These are phyloP conservation scores for Penicillium longicatenatum DNA, from an alignment of 495 filamentous ascomycete genomes.

Conservation along the genomic window DNA sequence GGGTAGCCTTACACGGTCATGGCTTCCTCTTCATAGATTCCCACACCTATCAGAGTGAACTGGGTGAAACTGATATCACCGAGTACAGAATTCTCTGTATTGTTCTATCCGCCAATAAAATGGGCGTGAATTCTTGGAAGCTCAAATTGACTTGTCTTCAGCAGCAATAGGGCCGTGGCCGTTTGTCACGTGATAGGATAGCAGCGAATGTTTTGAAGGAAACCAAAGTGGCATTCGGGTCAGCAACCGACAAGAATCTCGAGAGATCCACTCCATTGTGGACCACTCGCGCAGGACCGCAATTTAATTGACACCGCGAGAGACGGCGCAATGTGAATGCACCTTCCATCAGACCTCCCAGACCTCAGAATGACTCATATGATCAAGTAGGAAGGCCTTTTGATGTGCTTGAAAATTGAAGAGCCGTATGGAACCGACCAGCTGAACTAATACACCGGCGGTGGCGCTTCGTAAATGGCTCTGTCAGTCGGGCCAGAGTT, in stretches of 20 bases:
- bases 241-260: background rate
- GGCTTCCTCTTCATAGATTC: constrained; percentile 2
- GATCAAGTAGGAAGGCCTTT: constrained; percentile 1
- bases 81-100: background rate
- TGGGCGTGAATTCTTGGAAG: constrained; percentile 3
- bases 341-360: background rate
- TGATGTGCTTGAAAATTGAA: background rate
- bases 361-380: background rate
- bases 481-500: background rate
- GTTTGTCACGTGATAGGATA: background rate
- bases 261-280: background rate
- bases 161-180: background rate
- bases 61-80: constrained; percentile 1
- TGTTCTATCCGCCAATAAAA: constrained; percentile 2
- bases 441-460: background rate
- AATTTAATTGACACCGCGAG: background rate
- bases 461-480: background rate
- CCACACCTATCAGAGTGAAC: constrained; percentile 3
- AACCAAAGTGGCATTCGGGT: background rate
- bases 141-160: constrained; percentile 5
- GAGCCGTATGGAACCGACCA: background rate
- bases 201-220: background rate
- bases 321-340: background rate
- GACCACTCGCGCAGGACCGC: background rate
- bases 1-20: background rate